Evolutionary conservation across 805 yeast species (phyloP).

Genomic region (Kurtzmaniella cleridarum): DNA sequence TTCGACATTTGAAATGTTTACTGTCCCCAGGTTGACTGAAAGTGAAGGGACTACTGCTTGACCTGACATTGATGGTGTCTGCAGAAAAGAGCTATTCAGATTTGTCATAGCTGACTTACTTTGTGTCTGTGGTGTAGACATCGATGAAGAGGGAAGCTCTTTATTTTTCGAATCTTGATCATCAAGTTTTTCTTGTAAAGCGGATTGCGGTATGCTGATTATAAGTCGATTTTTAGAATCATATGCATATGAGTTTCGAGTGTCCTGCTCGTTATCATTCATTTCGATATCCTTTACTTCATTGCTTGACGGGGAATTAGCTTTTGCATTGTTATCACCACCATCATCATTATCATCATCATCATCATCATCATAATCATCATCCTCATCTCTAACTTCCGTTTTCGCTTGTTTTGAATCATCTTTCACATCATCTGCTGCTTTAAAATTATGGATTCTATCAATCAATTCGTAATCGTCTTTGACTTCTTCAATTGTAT

Average conservation of each 20-base stretch:
- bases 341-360: slow-evolving; percentile 22
- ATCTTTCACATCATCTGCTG: slow-evolving; percentile 5
- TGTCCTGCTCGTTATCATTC: slow-evolving; percentile 5
- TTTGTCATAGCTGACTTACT: slow-evolving; percentile 1
- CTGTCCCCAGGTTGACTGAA: not conserved
- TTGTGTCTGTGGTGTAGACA: slow-evolving; percentile 15
- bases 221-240: slow-evolving; percentile 20
- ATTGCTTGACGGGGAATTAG: slow-evolving; percentile 15
- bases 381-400: slow-evolving; percentile 30
- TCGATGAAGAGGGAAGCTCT: slow-evolving; percentile 1
- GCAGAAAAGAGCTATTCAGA: no score
- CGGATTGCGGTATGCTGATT: slow-evolving; percentile 29
- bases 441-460: slow-evolving; percentile 20
- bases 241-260: not conserved
- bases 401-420: slow-evolving; percentile 5
- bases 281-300: slow-evolving; percentile 8
- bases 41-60: not conserved
- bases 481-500: slow-evolving; percentile 24
- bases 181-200: slow-evolving; percentile 8
- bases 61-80: no score
- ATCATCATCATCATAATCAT: slow-evolving; percentile 25
- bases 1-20: slow-evolving; percentile 14
- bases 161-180: slow-evolving; percentile 3
- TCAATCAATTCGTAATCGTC: slow-evolving; percentile 34
- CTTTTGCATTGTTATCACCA: slow-evolving; percentile 11